phyloP scores from a whole-genome alignment of 2,329 filamentous ascomycete genomes.

The Venturia asperata region DNA sequence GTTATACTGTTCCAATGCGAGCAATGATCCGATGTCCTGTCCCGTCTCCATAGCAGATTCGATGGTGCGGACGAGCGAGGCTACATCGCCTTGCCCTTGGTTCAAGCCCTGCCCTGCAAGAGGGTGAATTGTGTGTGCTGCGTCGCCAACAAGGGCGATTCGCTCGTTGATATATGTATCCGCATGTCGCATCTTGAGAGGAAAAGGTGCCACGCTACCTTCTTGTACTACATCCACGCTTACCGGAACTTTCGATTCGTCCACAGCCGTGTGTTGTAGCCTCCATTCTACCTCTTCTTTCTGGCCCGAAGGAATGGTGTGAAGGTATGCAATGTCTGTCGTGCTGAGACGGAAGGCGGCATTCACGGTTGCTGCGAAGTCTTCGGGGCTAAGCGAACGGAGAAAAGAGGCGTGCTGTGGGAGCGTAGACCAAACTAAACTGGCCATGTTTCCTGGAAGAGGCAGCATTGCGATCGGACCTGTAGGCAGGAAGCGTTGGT shows the following conservation, averaged over 20 bases:
- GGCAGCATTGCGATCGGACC: constrained; percentile 89
- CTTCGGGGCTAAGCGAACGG: constrained; percentile 62
- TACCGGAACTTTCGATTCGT: constrained; percentile 50
- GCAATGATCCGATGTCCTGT: constrained; percentile 72
- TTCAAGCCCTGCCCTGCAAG: constrained; percentile 93
- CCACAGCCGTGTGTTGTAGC: constrained; percentile 20
- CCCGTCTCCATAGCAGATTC: constrained; percentile 72
- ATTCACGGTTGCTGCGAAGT: constrained; percentile 85
- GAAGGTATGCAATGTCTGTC: constrained; percentile 76
- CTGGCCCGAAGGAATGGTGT: constrained; percentile 49
- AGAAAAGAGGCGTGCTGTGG: constrained; percentile 69
- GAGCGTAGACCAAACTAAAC: constrained; percentile 91
- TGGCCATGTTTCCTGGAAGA: constrained; percentile 72
- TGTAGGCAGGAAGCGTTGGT: constrained; percentile 89
- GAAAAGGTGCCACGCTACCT: constrained; percentile 79
- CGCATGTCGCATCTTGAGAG: constrained; percentile 85
- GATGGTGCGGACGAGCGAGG: constrained; percentile 67
- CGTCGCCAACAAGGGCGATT: constrained; percentile 82
- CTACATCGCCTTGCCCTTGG: constrained; percentile 82
- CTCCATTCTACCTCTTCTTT: constrained; percentile 25
- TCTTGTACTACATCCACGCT: constrained; percentile 64
- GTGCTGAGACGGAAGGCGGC: constrained; percentile 79
- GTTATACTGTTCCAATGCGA: constrained; percentile 76
- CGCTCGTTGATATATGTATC: constrained; percentile 86
- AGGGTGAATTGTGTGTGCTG: constrained; percentile 90